Evolutionary conservation across 2,329 filamentous ascomycete genomes (phyloP), one percentile per base, ranked within the genome.

Genomic region (Exophiala spinifera): DNA sequence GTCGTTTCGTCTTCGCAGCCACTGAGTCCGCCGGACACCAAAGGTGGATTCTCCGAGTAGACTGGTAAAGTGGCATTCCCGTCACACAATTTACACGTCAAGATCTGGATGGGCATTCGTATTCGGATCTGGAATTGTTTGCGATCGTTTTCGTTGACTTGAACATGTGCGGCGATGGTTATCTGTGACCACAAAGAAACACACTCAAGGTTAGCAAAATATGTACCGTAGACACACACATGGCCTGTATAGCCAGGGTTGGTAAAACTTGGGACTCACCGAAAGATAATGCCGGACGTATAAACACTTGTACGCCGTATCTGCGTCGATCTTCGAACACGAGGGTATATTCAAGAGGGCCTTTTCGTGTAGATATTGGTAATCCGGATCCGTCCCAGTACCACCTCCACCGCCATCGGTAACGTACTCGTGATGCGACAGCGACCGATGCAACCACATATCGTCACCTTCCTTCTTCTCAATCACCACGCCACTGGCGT

Each of bases 231-330:
- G n/a, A 43, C 13, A 17, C 2, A 11, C 7, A 7, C 23, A 44
- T 17, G 13, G 14, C n/a, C n/a, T n/a, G n/a, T n/a, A n/a, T n/a
- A n/a, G n/a, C n/a, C n/a, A n/a, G n/a, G n/a, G 36, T 28, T 7
- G 2, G 13, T 8, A 28, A 20, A 7, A 25, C 23, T 19, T 19
- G 28, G 8, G 10, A 36, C 48, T 44, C 21, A 51, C 48, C 48
- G 45, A 17, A 33, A 51, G 40, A 15, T 44, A 44, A 17, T 51
- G 48, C 1, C 48, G 48, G 13, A 51, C 48, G 14, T 51, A 51
- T 14, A 51, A 17, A 45, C 48, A 51, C 39, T 36, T 51, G 21
- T 51, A 51, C 8, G 48, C 48, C 7, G 48, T 51, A 37, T 51
- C 48, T 28, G 48, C 39, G 4, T 51, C 34, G 15, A 51, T 45